phyloP scores from a whole-genome alignment of 495 filamentous ascomycete species.

The Aeminium ludgeri region DNA sequence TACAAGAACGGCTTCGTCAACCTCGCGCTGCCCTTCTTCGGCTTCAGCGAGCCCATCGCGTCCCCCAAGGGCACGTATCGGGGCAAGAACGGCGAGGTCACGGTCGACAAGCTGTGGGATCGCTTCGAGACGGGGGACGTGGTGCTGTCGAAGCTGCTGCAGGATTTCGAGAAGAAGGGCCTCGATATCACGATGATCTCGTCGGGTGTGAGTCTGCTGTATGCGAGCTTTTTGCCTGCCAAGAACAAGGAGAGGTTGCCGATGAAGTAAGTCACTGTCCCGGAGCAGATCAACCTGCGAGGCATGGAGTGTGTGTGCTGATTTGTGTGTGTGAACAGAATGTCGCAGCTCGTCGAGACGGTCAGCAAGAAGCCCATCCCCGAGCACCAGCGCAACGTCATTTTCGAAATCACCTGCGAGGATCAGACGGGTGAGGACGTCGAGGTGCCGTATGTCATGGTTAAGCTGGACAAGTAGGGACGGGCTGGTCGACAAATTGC shows the following conservation, averaged over 20 bases:
- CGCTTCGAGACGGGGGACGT: conserved; percentile 85
- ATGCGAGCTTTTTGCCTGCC: conserved; percentile 83
- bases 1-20: conserved; percentile 99
- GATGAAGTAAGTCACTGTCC: conserved; percentile 49
- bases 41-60: conserved; percentile 89
- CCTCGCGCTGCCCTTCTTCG: conserved; percentile 89
- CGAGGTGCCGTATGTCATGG: conserved; percentile 93
- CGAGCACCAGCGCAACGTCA: conserved; percentile 79
- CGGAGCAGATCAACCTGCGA: neutral
- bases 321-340: conserved; percentile 26
- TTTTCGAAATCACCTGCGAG: conserved; percentile 91
- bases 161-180: conserved; percentile 62
- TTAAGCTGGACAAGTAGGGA: conserved; percentile 42
- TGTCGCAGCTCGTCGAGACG: conserved; percentile 75
- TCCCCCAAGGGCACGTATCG: conserved; percentile 82
- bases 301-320: neutral
- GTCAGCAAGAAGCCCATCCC: conserved; percentile 88
- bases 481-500: too few relatives aligned
- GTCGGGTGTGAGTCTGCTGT: conserved; percentile 91
- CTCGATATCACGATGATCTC: conserved; percentile 81
- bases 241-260: conserved; percentile 74
- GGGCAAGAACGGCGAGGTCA: conserved; percentile 58
- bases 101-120: conserved; percentile 94
- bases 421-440: conserved; percentile 85
- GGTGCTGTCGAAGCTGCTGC: conserved; percentile 65